Percentiles rank a stretch among this genome's conserved stretches.
Evolutionary conservation across 257 asterid species (phyloP).

Genomic region (Sherardia arvensis): DNA sequence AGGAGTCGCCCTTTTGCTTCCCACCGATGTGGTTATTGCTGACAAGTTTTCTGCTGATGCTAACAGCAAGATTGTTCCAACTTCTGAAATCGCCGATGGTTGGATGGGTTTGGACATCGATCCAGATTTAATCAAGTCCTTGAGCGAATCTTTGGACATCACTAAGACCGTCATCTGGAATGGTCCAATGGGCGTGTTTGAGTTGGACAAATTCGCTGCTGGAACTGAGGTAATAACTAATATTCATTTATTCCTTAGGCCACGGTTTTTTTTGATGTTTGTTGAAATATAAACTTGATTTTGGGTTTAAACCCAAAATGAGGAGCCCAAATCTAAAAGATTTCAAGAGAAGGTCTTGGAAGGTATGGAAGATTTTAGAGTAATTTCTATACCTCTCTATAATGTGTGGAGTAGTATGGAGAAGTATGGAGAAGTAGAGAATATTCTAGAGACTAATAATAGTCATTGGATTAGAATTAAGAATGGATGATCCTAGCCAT

Average conservation of each 20-base stretch:
- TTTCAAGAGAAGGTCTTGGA: no score
- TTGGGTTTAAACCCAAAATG: no score
- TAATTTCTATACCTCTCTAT: no score
- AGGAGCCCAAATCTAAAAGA: no score
- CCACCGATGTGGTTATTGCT: conserved; percentile 65
- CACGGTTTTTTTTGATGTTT: no score
- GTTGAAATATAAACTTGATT: no score
- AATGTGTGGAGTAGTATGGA: no score
- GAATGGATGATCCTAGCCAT: no score
- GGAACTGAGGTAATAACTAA: conserved; percentile 66
- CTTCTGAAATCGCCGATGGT: conserved; percentile 76
- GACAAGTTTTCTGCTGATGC: conserved; percentile 80
- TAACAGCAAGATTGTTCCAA: conserved; percentile 70
- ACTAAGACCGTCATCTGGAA: conserved; percentile 75
- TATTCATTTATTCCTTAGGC: neutral
- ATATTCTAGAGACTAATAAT: no score
- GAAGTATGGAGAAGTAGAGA: no score
- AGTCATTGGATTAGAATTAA: no score
- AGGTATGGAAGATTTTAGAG: no score
- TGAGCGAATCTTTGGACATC: conserved; percentile 49
- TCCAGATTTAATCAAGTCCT: conserved; percentile 62
- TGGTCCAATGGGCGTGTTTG: conserved; percentile 91
- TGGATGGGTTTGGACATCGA: conserved; percentile 93
- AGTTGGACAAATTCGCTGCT: conserved; percentile 79
- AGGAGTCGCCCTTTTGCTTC: conserved; percentile 63